Base-by-base conservation (phyloP, 345 rosid genomes). In the Linum trigynum region DNA sequence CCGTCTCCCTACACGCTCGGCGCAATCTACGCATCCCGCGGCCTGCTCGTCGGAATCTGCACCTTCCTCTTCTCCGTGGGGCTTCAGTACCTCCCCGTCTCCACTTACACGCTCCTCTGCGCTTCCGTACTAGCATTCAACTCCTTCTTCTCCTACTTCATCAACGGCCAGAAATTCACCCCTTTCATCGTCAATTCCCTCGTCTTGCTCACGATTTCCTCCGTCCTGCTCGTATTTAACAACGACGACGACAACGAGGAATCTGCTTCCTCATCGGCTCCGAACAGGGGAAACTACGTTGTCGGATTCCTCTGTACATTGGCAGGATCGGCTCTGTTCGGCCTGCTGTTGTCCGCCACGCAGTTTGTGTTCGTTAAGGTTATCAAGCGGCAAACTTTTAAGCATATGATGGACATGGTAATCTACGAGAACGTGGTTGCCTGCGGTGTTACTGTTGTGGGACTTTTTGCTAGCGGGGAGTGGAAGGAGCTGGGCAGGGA, bases 401-500 rank as follows among this genome's bases (percentile, higher is more conserved):
- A 71, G 59, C 75, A 38, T 1, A 72, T 82, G 50, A 58, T 76
- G 56, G 85, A 80, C 59, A 41, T 86, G 78, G 65, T 84, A 11
- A 72, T 80, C 0, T 82, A 63, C 57, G 84, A 78, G 57, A 59
- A 77, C 6, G 0, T 70, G 36, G 78, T 81, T 0, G 85, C 89
- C 8, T 69, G 78, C 4, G 17, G 53, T 65, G 79, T 62, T 1
- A 61, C 68, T 41, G 16, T 74, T 61, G 69, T 84, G 38, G 86
- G 87, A 59, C 70, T 86, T 14, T 80, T 86, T 36, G 78, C 77
- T 0, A 84, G 88, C 2, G 81, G 86, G 0, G 91, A 88, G 37
- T 84, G 89, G 86, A 72, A 68, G 17, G 71, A 62, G 45, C 42
- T 82, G 12, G 61, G 55, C 3, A 40, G 41, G 39, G 89, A 86